Conservation (phyloP, 2,329 filamentous ascomycete species). For the Penicillium decumbens region DNA sequence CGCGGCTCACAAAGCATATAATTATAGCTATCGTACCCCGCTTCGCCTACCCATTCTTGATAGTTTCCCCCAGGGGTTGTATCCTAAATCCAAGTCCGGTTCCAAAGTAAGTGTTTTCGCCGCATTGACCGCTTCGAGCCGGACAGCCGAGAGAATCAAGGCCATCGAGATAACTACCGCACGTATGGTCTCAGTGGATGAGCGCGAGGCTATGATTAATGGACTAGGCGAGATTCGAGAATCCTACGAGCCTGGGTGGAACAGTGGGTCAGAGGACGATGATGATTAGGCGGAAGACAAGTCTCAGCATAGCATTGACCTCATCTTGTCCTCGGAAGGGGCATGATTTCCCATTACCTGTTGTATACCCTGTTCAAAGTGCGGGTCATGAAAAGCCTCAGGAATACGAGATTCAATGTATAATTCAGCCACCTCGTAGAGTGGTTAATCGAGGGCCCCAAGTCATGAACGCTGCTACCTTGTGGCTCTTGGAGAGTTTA, state of each 20-base stretch:
- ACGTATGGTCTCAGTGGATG: conserved; percentile 63
- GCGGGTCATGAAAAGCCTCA: conserved; percentile 1
- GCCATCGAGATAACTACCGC: conserved; percentile 60
- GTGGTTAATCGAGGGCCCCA: background rate
- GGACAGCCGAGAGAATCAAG: conserved; percentile 65
- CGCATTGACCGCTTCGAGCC: conserved; percentile 68
- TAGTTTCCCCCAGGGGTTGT: conserved; percentile 74
- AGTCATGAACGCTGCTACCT: background rate
- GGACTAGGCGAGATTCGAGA: conserved; percentile 77
- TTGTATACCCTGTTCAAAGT: background rate
- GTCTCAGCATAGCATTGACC: conserved; percentile 1
- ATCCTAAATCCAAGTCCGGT: conserved; percentile 46
- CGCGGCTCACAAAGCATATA: background rate
- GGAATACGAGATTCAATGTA: conserved; percentile 1
- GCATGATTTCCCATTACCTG: background rate
- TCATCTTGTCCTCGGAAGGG: background rate
- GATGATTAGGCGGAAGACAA: conserved; percentile 33
- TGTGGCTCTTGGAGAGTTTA: conserved; percentile 4
- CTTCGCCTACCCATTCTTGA: conserved; percentile 73
- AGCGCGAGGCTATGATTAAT: conserved; percentile 78
- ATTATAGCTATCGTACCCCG: conserved; percentile 33
- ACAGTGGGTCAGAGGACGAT: conserved; percentile 55
- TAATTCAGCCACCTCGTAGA: background rate
- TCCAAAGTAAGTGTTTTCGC: conserved; percentile 48
- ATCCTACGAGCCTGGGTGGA: conserved; percentile 85